Evolutionary conservation across 1,284 basidiomycete genomes (phyloP).

Genomic region (Cutaneotrichosporon sp.): DNA sequence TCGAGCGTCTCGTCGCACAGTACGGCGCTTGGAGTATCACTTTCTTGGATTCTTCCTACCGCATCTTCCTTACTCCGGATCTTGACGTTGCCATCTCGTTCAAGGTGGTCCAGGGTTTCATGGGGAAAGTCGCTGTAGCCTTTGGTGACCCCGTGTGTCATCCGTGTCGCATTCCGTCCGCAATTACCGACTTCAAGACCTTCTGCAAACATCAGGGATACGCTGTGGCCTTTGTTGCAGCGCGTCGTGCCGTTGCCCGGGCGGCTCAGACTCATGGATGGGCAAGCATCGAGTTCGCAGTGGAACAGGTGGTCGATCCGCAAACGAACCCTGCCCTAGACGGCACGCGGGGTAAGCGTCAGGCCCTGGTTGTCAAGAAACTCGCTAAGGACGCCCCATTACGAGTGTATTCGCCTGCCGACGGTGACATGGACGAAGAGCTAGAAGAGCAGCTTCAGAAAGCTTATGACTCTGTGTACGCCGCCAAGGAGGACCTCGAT

Average conservation of each 20-base stretch:
- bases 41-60: slow-evolving; percentile 13
- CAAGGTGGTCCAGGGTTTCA: slow-evolving; percentile 3
- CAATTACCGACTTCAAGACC: slow-evolving; percentile 5
- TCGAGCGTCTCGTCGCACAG: slow-evolving; percentile 6
- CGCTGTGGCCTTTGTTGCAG: slow-evolving; percentile 11
- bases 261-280: background rate
- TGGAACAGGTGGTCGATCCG: slow-evolving; percentile 14
- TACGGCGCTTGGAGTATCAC: slow-evolving; percentile 18
- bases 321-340: slow-evolving; percentile 9
- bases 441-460: slow-evolving; percentile 14
- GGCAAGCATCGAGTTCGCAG: slow-evolving; percentile 12
- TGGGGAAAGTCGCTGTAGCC: slow-evolving; percentile 4
- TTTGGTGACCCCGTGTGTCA: slow-evolving; percentile 12
- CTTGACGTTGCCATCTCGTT: slow-evolving; percentile 12
- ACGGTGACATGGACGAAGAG: slow-evolving; percentile 1
- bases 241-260: background rate
- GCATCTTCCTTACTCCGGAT: slow-evolving; percentile 9
- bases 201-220: slow-evolving; percentile 1
- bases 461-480: slow-evolving; percentile 11
- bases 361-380: slow-evolving; percentile 4
- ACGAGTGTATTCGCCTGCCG: slow-evolving; percentile 7
- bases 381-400: slow-evolving; percentile 8
- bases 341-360: slow-evolving; percentile 9
- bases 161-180: background rate
- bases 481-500: slow-evolving; percentile 9